phyloP scores from a whole-genome alignment of 192 early-diverging fungal genomes.

The Coemansia sp. region DNA sequence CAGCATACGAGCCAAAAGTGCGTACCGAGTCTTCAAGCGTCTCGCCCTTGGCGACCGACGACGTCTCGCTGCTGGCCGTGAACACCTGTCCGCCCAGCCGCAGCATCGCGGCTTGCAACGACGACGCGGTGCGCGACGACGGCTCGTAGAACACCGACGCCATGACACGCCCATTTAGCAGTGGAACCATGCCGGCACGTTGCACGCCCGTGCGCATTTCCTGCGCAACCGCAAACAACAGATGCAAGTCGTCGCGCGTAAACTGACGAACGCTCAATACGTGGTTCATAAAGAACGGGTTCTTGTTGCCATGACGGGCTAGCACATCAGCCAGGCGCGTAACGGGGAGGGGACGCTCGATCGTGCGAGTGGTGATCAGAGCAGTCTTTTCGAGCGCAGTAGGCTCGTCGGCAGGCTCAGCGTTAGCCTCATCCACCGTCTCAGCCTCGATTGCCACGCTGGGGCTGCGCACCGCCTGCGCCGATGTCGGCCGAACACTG shows the following conservation, averaged over 20 bases:
- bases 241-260: conserved; percentile 87
- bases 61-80: conserved; percentile 75
- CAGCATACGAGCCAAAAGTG: conserved; percentile 89
- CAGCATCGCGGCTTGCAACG: conserved; percentile 93
- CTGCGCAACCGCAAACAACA: conserved; percentile 92
- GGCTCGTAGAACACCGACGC: conserved; percentile 97
- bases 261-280: conserved; percentile 92
- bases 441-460: conserved; percentile 18
- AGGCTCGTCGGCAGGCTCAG: not conserved
- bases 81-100: conserved; percentile 92
- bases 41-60: conserved; percentile 96
- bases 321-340: conserved; percentile 46
- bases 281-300: conserved; percentile 91
- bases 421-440: conserved; percentile 21
- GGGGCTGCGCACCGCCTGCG: conserved; percentile 11
- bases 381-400: not conserved
- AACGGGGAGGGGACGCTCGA: conserved; percentile 19
- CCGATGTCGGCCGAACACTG: not conserved
- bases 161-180: conserved; percentile 89
- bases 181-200: conserved; percentile 77
- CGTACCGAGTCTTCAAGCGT: conserved; percentile 91
- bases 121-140: conserved; percentile 89
- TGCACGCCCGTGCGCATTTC: conserved; percentile 96
- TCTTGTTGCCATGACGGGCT: conserved; percentile 44
- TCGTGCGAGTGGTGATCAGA: not conserved